Evolutionary conservation across 495 filamentous ascomycete genomes (phyloP).

Genomic region (Barbatosphaeria neglecta): DNA sequence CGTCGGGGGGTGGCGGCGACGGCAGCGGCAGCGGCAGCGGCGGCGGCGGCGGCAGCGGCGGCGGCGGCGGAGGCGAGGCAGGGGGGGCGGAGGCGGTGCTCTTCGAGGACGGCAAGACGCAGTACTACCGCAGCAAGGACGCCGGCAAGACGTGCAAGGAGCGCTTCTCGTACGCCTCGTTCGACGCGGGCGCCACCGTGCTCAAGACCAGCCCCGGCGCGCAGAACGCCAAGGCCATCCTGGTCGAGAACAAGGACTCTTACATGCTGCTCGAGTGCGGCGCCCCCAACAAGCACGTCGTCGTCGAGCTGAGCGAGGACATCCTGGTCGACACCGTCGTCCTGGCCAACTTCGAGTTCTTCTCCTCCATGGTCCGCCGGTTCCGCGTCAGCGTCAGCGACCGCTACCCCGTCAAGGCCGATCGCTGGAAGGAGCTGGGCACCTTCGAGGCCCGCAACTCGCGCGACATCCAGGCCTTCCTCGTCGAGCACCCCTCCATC

Average conservation of each 20-base stretch:
- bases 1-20: too few relatives aligned
- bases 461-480: constrained; percentile 86
- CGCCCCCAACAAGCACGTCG: constrained; percentile 80
- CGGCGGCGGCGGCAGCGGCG: neutral
- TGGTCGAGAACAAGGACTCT: constrained; percentile 94
- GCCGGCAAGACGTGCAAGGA: constrained; percentile 86
- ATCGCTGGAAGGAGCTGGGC: constrained; percentile 84
- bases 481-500: constrained; percentile 83
- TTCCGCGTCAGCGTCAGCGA: constrained; percentile 87
- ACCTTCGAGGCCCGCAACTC: constrained; percentile 84
- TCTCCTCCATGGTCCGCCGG: constrained; percentile 86
- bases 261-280: constrained; percentile 95
- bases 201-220: constrained; percentile 78
- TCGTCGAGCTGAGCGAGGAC: constrained; percentile 79
- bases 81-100: constrained; percentile 29
- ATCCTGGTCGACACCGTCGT: constrained; percentile 94
- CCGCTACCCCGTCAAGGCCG: constrained; percentile 80
- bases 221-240: constrained; percentile 73
- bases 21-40: constrained; percentile 19
- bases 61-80: constrained; percentile 10
- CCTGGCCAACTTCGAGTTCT: constrained; percentile 96
- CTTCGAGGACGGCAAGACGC: constrained; percentile 33
- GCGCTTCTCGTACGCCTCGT: constrained; percentile 92
- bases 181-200: constrained; percentile 89
- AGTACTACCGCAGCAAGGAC: constrained; percentile 66